Base-by-base conservation (phyloP, 1,284 basidiomycete species). In the Hypsizygus ulmarius region DNA sequence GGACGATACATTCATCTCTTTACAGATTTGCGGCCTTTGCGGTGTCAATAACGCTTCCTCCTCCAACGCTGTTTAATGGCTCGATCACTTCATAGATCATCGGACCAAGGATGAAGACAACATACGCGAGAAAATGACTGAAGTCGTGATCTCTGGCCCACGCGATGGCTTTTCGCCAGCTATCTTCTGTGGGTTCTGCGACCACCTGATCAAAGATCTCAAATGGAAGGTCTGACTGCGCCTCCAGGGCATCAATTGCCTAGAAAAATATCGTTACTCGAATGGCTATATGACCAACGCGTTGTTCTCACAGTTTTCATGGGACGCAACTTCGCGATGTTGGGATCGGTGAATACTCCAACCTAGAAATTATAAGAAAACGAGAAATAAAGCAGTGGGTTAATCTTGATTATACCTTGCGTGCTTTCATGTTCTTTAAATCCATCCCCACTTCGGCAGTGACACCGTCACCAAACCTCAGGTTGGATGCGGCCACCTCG, bases 41-140 rank as follows among this genome's bases (percentile, higher is more conserved):
- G 0, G 94, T 97, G 64, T 97, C 96, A 65, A 98, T 98, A 25
- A 95, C 92, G 55, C 90, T 93, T 53, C 95, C 95, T 35, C 95
- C 95, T 56, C 95, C 94, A 19, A 97, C 91, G 40, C 88, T 91
- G 54, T 33, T 55, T 49, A 34, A 33, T 18, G 39, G 36, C 16
- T 18, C 28, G 43, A 35, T 21, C 41, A 30, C 6, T 45, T 44
- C 41, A 29, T 40, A 25, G 39, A 50, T 42, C 30, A 10, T 19
- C 18, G 34, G 21, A 15, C 11, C 19, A 33, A 43, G 29, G 40
- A 49, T n/a, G n/a, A 19, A 19, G 28, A 47, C 32, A n/a, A 73
- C 82, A 54, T 61, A 90, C 88, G 94, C 94, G 32, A 97, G 75
- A 74, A 95, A 97, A 65, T 97, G 95, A 57, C 87, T 93, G 64